Conservation (phyloP, 805 yeast species). For the Zygotorulaspora danielsina region DNA sequence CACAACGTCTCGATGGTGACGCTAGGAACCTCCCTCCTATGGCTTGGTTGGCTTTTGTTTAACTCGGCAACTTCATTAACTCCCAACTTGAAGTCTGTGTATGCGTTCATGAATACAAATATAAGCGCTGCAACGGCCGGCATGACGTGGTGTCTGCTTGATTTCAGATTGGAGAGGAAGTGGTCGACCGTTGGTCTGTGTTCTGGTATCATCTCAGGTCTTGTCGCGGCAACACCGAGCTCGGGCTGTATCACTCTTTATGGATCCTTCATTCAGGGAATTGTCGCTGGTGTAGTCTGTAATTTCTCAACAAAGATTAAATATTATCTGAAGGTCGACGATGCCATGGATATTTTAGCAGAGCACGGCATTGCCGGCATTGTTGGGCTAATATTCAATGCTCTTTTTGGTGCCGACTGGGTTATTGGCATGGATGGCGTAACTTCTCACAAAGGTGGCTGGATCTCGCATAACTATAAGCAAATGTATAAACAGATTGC, state of each 20-base stretch:
- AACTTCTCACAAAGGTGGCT: slow-evolving; percentile 84
- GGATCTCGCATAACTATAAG: slow-evolving; percentile 85
- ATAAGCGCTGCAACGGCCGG: slow-evolving; percentile 88
- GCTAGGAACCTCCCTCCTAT: slow-evolving; percentile 77
- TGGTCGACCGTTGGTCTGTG: slow-evolving; percentile 95
- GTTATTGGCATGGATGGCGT: slow-evolving; percentile 88
- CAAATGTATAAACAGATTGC: slow-evolving; percentile 90
- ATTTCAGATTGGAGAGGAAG: slow-evolving; percentile 80
- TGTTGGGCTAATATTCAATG: slow-evolving; percentile 85
- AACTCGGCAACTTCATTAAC: slow-evolving; percentile 85
- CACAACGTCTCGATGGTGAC: slow-evolving; percentile 91
- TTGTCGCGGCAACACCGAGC: slow-evolving; percentile 95
- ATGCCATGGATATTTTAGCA: slow-evolving; percentile 91
- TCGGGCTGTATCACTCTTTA: slow-evolving; percentile 88
- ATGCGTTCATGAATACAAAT: slow-evolving; percentile 89
- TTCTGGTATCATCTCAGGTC: slow-evolving; percentile 92
- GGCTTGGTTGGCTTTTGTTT: slow-evolving; percentile 96
- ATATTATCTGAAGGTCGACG: slow-evolving; percentile 77
- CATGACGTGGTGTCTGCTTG: slow-evolving; percentile 85
- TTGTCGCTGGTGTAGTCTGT: slow-evolving; percentile 76
- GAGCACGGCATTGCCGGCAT: slow-evolving; percentile 98
- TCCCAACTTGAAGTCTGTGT: slow-evolving; percentile 78
- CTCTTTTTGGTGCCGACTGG: slow-evolving; percentile 78
- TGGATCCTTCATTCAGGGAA: slow-evolving; percentile 84
- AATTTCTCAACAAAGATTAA: slow-evolving; percentile 87